Evolutionary conservation across 73 alveolate genomes (phyloP).

Genomic region (Blepharisma stoltei): DNA sequence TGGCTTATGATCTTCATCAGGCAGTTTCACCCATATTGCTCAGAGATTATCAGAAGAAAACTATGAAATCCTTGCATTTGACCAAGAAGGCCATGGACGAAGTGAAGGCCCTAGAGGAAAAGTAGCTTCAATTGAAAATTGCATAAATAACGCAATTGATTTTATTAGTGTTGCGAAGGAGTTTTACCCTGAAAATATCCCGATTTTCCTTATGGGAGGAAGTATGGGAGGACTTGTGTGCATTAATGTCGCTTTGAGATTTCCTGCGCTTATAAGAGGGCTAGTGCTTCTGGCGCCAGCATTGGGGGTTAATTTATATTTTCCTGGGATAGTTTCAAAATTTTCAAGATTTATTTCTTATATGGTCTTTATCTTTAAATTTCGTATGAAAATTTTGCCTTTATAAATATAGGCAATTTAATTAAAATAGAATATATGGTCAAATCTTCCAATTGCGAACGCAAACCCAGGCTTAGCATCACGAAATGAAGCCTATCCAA

Average conservation of each 20-base stretch:
- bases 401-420: no score
- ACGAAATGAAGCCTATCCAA: not conserved
- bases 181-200: not conserved
- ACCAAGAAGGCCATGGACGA: not conserved
- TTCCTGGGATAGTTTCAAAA: no score
- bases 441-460: no score
- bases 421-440: no score
- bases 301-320: not conserved
- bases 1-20: constrained; percentile 1
- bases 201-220: constrained; percentile 22
- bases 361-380: no score
- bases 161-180: not conserved
- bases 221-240: constrained; percentile 3
- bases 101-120: constrained; percentile 5
- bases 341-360: no score
- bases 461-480: no score
- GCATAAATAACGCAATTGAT: not conserved
- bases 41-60: not conserved
- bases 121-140: not conserved
- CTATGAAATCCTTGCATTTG: constrained; percentile 21
- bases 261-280: not conserved
- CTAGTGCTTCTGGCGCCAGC: not conserved
- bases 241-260: not conserved
- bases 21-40: not conserved
- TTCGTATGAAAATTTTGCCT: no score